Base-by-base conservation (phyloP, 2,329 filamentous ascomycete species). In the Berkeleyomyces basicola region DNA sequence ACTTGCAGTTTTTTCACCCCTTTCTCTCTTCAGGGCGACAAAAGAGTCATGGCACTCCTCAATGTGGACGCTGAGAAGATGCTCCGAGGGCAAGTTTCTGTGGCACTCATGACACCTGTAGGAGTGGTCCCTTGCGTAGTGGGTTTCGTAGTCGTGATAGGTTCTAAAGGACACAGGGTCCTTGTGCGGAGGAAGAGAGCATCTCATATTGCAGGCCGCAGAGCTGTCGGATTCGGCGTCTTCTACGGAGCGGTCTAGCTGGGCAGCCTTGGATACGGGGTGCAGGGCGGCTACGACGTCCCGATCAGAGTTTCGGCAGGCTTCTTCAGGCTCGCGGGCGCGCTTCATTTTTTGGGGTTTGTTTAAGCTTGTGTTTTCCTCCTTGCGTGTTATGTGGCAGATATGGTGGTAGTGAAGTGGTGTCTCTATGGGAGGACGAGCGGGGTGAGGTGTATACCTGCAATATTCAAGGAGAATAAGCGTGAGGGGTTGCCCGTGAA, bases 11-110 rank as follows among this genome's bases (percentile, higher is more conserved):
- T 90, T 91, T 70, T 96, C 90, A 51, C 91, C 93, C 68, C 83
- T 82, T 61, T 90, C 90, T 67, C 84, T 82, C 70, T 79, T 82
- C 9, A 88, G 81, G 59, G 82, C 84, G 46, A 82, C 78, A 65
- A 97, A 79, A 6, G 90, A 82, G 73, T 99, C 90, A 73, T 97
- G 93, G 67, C 86, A 88, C 73, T 97, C 93, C 67, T 91, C 84
- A 67, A 96, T 91, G 71, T 99, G 93, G 55, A 97, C 74, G 63
- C 80, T 78, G 59, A 99, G 78, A 62, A 93, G 84, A 71, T 91
- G 85, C 43, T 85, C 80, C 0, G 89, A 90, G 1, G 93, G 93
- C 66, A 97, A 90, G 71, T 96, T 97, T 71, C 82, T 90, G 62
- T 81, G 78, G 72, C 93, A 99, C 69, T 90, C 86, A 7, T 84